These are phyloP conservation scores for Botrytis aclada DNA, from an alignment of 2,329 filamentous ascomycete genomes.

Conservation along the genomic window DNA sequence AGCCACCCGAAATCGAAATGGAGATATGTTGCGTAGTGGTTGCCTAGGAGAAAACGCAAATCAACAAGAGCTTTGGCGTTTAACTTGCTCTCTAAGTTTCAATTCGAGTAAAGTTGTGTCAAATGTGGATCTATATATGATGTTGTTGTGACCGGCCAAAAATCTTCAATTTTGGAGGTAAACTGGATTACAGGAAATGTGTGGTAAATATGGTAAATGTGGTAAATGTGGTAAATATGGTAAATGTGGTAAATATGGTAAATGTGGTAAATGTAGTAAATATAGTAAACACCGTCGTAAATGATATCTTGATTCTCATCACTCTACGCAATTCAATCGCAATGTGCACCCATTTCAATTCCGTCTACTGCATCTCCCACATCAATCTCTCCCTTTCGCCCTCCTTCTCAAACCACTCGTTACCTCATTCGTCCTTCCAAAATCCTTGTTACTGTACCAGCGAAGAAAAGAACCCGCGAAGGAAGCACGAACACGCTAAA, in stretches of 20 bases:
- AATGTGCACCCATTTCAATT: background rate
- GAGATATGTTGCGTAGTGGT: background rate
- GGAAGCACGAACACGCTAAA: slow-evolving; percentile 11
- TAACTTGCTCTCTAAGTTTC: background rate
- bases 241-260: background rate
- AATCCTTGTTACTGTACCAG: slow-evolving; percentile 1
- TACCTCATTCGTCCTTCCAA: background rate
- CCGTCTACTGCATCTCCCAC: background rate
- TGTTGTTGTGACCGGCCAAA: slow-evolving; percentile 7
- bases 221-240: background rate
- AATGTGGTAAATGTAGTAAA: background rate
- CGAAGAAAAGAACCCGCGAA: background rate
- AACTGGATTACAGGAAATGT: background rate
- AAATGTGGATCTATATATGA: background rate
- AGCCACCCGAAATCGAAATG: background rate
- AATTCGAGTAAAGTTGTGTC: background rate
- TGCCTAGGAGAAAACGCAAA: background rate
- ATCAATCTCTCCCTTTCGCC: background rate
- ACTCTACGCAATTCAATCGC: background rate
- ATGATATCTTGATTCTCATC: no score
- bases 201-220: no score
- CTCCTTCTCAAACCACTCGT: background rate
- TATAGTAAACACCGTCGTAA: background rate
- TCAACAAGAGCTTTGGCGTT: slow-evolving; percentile 8
- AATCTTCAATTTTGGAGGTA: background rate